Base-by-base conservation (phyloP, 345 rosid species). In the Stellera chamaejasme region DNA sequence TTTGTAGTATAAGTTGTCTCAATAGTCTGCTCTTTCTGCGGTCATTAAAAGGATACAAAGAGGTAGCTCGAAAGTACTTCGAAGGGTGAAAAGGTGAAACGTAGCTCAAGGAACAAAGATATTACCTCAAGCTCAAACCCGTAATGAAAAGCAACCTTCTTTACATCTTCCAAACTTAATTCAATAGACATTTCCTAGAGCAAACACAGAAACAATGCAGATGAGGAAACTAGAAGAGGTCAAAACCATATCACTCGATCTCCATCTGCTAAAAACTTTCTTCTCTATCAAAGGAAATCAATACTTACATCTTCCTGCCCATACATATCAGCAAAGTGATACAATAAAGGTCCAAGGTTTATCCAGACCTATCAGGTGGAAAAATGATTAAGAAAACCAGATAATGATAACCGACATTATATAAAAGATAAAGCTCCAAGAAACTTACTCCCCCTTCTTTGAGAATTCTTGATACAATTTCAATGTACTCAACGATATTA, bases 111-210 rank as follows among this genome's bases (percentile, higher is more conserved):
- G 45, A 5, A 43, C n/a, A 14, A 15, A 54, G 45, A 62, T 28
- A 19, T 65, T 72, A 82, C 97, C 96, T 81, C 88, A 39, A 85
- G 58, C 74, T 74, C 70, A 56, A 93, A 83, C 54, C 99, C 97
- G 58, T 78, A 89, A 27, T 79, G 76, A 32, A 76, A 65, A 61
- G 96, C 95, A 71, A 80, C 88, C 61, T 66, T 77, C 79, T 87
- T 93, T 52, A 89, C 96, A 73, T 93, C 99, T 65, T 89, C 96
- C 80, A 89, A 76, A 65, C 99, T 89, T 64, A 93, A 69, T 61
- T 93, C 99, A 23, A 93, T 69, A n/a, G 97, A 93, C 94, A 93
- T 87, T 58, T 93, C 99, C 99, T 91, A 27, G 7, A 39, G 19
- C n/a, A 43, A 41, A 36, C 45, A 50, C 27, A 46, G 59, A 5